A percentile compares a stretch with the other conserved stretches of the same genome.
Evolutionary conservation across 1,139 yeast genomes (phyloP).

Genomic region (Taiozyma sp.): DNA sequence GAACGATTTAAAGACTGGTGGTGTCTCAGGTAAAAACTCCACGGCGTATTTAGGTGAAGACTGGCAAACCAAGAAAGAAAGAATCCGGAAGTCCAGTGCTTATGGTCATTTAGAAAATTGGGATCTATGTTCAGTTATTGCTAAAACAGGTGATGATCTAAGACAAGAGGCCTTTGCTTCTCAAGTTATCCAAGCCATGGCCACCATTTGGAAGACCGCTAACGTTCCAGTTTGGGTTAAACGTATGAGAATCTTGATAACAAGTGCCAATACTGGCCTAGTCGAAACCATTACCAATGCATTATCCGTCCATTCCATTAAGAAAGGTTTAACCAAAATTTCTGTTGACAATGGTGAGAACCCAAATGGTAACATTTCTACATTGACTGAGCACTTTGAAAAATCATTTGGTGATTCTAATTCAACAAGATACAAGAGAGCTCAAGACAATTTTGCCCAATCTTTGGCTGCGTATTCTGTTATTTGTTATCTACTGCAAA

Average conservation of each 20-base stretch:
- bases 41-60: slow-evolving; percentile 79
- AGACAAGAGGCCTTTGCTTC: slow-evolving; percentile 98
- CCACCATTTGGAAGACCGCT: slow-evolving; percentile 72
- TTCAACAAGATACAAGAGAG: slow-evolving; percentile 50
- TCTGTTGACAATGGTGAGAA: slow-evolving; percentile 62
- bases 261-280: slow-evolving; percentile 85
- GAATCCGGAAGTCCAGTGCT: slow-evolving; percentile 71
- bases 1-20: slow-evolving; percentile 81
- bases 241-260: slow-evolving; percentile 83
- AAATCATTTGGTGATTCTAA: slow-evolving; percentile 63
- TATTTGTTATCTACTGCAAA: slow-evolving; percentile 81
- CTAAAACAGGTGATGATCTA: slow-evolving; percentile 90
- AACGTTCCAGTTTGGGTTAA: slow-evolving; percentile 82
- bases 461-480: slow-evolving; percentile 89
- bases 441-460: slow-evolving; percentile 76
- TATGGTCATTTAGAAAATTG: slow-evolving; percentile 86
- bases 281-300: slow-evolving; percentile 97
- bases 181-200: slow-evolving; percentile 81
- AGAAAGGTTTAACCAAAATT: slow-evolving; percentile 79
- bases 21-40: slow-evolving; percentile 36
- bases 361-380: slow-evolving; percentile 61
- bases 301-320: slow-evolving; percentile 86
- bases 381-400: slow-evolving; percentile 70
- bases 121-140: slow-evolving; percentile 94
- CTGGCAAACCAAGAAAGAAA: slow-evolving; percentile 75